A percentile compares a stretch with the other conserved stretches of the same genome.
Conservation (phyloP, 306 rosid genomes). For the Trichosanthes cucumerina region DNA sequence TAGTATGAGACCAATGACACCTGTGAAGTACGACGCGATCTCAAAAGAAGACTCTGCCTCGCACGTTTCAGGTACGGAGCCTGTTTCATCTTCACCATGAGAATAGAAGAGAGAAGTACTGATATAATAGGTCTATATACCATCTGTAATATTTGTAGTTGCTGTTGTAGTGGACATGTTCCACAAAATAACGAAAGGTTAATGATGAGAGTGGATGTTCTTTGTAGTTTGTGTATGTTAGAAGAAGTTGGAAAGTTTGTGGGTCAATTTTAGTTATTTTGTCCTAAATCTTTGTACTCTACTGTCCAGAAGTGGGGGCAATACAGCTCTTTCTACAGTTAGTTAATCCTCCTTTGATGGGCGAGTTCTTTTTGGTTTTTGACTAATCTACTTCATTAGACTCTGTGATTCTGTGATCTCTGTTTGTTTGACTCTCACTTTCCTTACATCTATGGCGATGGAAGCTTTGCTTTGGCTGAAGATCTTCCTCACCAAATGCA, state of each 20-base stretch:
- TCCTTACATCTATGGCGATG: background rate
- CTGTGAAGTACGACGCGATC: constrained; percentile 70
- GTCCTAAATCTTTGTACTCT: constrained; percentile 2
- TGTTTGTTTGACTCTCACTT: background rate
- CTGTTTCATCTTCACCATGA: constrained; percentile 60
- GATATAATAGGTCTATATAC: background rate
- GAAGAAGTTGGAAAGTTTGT: constrained; percentile 9
- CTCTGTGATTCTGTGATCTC: background rate
- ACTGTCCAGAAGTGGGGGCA: background rate
- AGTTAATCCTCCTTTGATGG: background rate
- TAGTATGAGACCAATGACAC: constrained; percentile 63
- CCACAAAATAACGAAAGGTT: constrained; percentile 9
- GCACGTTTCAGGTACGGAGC: constrained; percentile 64
- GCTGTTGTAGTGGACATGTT: constrained; percentile 1
- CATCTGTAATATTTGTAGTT: constrained; percentile 8
- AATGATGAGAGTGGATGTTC: background rate
- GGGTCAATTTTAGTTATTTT: background rate
- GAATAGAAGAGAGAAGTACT: background rate
- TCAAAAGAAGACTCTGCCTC: constrained; percentile 81
- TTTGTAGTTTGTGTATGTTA: constrained; percentile 13
- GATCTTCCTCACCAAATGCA: no score
- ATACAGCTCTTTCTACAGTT: background rate
- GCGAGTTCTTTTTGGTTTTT: background rate
- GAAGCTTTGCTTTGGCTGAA: no score
- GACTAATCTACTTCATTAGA: background rate